Conservation (phyloP, 2,329 filamentous ascomycete species). For the Penicillium sp. region DNA sequence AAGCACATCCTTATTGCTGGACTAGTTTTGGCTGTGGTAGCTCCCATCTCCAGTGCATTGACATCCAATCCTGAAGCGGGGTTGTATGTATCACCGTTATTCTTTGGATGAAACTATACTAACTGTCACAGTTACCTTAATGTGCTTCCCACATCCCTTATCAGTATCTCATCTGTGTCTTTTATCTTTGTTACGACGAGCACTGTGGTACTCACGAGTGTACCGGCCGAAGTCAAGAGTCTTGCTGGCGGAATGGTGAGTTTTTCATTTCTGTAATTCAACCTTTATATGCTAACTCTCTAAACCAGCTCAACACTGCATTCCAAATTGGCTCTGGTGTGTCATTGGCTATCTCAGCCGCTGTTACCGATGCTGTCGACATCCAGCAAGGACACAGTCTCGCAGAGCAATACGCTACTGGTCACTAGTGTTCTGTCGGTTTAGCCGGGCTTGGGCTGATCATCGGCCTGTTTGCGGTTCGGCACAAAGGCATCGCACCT, state of each 20-base stretch:
- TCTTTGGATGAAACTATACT: neutral
- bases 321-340: constrained; percentile 46
- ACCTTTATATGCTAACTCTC: neutral
- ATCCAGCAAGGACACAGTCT: constrained; percentile 35
- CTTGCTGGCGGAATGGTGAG: constrained; percentile 42
- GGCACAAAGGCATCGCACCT: constrained; percentile 21
- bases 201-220: constrained; percentile 41
- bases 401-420: constrained; percentile 40
- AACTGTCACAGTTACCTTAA: constrained; percentile 37
- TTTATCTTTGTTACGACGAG: constrained; percentile 45
- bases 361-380: constrained; percentile 41
- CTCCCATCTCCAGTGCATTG: constrained; percentile 36
- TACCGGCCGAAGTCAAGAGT: constrained; percentile 43
- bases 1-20: constrained; percentile 39
- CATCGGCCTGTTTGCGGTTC: constrained; percentile 18
- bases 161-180: constrained; percentile 42
- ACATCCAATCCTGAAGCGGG: constrained; percentile 21
- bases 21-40: constrained; percentile 36
- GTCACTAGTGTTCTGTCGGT: constrained; percentile 44
- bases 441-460: constrained; percentile 38
- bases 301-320: constrained; percentile 39
- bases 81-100: constrained; percentile 23
- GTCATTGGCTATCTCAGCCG: constrained; percentile 40
- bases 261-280: neutral
- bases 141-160: constrained; percentile 39